Evolutionary conservation across 2,329 filamentous ascomycete genomes (phyloP).

Genomic region (Gliomastix tumulicola): DNA sequence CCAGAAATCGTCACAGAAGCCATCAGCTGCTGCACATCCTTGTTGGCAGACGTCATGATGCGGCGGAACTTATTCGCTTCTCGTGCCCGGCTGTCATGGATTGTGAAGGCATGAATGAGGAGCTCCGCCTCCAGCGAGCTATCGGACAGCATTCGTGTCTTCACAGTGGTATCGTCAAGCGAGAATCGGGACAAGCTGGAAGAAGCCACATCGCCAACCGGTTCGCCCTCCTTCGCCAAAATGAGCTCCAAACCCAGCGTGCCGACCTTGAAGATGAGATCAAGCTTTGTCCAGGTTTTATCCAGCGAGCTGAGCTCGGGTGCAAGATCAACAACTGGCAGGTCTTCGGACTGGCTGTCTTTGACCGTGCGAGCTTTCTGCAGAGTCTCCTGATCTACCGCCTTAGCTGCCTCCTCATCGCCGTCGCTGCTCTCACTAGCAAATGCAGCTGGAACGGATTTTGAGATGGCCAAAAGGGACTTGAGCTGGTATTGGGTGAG

Average conservation of each 20-base stretch:
- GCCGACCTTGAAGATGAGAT: constrained; percentile 82
- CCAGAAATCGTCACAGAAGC: constrained; percentile 90
- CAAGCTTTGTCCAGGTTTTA: constrained; percentile 85
- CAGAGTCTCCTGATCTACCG: constrained; percentile 55
- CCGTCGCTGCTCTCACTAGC: constrained; percentile 58
- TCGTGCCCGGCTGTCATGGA: constrained; percentile 80
- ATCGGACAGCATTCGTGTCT: constrained; percentile 88
- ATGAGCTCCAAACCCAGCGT: constrained; percentile 86
- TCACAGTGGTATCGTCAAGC: constrained; percentile 84
- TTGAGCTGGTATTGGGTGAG: constrained; percentile 88
- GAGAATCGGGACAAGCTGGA: constrained; percentile 92
- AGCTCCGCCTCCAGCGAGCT: constrained; percentile 88
- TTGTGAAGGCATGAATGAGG: constrained; percentile 88
- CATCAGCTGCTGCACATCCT: constrained; percentile 96
- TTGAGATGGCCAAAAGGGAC: constrained; percentile 80
- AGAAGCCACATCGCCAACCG: constrained; percentile 69
- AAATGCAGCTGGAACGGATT: constrained; percentile 83
- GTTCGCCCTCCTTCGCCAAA: constrained; percentile 65
- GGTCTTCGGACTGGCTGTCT: constrained; percentile 26
- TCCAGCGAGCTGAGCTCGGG: constrained; percentile 65
- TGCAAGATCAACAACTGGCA: constrained; percentile 44
- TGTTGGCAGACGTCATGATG: constrained; percentile 96
- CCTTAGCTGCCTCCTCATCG: constrained; percentile 67
- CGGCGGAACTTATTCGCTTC: constrained; percentile 95
- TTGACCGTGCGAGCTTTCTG: constrained; percentile 37